Percentiles rank a stretch among this genome's conserved stretches.
These are phyloP conservation scores for Solanum lignicaule DNA, from an alignment of 257 asterid species.

Conservation along the genomic window DNA sequence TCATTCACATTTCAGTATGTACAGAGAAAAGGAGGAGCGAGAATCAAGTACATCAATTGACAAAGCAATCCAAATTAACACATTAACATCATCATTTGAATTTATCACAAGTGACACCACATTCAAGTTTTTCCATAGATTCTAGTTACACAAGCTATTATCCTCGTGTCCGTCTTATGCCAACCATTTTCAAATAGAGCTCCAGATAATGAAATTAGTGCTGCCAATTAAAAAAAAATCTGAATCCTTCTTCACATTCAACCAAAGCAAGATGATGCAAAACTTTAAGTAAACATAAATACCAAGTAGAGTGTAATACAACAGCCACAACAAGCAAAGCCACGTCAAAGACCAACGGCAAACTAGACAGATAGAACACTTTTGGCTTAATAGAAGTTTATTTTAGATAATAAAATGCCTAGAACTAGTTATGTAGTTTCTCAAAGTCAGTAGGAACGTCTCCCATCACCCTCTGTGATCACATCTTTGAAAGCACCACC, in stretches of 20 bases:
- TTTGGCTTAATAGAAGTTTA: background rate
- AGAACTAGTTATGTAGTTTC: background rate
- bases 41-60: too few species aligned
- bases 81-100: too few species aligned
- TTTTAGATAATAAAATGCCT: background rate
- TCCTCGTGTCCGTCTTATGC: background rate
- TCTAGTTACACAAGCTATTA: background rate
- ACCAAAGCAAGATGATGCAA: background rate
- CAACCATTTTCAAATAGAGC: background rate
- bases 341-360: background rate
- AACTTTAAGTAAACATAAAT: background rate
- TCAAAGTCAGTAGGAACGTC: background rate
- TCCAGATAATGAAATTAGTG: background rate
- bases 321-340: background rate
- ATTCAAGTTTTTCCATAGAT: background rate
- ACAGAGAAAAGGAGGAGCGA: too few species aligned
- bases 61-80: too few species aligned
- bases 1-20: too few species aligned
- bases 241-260: background rate
- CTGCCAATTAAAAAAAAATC: background rate
- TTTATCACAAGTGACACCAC: too few species aligned
- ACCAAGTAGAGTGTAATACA: background rate
- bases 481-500: constrained; percentile 5
- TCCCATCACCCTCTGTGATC: constrained; percentile 8
- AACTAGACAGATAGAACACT: background rate